phyloP scores from a whole-genome alignment of 1,284 basidiomycete genomes.

The Kwoniella shivajii region DNA sequence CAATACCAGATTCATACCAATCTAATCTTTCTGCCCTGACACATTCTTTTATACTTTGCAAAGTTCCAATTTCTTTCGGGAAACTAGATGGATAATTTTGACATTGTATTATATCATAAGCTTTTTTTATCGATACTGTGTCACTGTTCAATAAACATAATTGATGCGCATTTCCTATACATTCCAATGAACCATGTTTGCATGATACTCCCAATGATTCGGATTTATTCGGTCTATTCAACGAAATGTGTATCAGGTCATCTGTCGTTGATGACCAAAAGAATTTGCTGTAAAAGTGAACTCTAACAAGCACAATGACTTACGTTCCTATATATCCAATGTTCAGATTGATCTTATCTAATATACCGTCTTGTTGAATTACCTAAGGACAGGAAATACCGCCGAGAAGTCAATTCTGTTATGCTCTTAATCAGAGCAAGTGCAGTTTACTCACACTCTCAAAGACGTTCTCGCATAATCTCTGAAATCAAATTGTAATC shows the following conservation, averaged over 20 bases:
- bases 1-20: conserved; percentile 65
- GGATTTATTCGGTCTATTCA: conserved; percentile 62
- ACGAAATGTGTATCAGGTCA: conserved; percentile 12
- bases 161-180: conserved; percentile 77
- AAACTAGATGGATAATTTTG: conserved; percentile 69
- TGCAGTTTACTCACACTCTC: conserved; percentile 53
- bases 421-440: background rate
- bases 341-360: conserved; percentile 67
- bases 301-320: conserved; percentile 38
- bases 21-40: conserved; percentile 66
- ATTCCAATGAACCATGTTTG: conserved; percentile 75
- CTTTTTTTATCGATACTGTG: conserved; percentile 54
- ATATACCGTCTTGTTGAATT: conserved; percentile 60
- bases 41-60: conserved; percentile 68
- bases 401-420: background rate
- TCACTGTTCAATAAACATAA: conserved; percentile 66
- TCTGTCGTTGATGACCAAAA: too few relatives aligned
- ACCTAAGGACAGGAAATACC: conserved; percentile 59
- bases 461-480: conserved; percentile 71
- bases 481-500: conserved; percentile 22
- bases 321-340: conserved; percentile 75
- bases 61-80: conserved; percentile 63
- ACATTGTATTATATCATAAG: conserved; percentile 74
- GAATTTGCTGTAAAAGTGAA: too few relatives aligned
- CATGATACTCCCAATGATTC: conserved; percentile 73